Percentiles rank a stretch among this genome's conserved stretches.
Conservation (phyloP, 441 rosid species). For the Gossypium trilobum region DNA sequence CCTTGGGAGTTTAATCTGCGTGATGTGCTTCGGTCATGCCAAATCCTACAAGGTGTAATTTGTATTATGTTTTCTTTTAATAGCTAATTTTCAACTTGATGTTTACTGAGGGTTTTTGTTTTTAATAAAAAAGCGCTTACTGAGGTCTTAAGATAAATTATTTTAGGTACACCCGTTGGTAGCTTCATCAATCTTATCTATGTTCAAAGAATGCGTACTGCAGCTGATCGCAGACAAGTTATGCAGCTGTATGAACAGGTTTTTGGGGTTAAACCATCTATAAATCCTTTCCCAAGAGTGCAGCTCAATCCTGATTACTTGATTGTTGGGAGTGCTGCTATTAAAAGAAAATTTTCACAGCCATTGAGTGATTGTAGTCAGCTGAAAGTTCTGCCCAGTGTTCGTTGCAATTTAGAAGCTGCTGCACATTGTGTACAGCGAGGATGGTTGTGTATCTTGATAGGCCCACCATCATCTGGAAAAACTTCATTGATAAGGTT, state of each 20-base stretch:
- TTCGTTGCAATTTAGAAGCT: constrained; percentile 84
- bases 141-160: constrained; percentile 7
- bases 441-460: constrained; percentile 86
- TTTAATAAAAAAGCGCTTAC: neutral
- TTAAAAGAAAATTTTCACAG: constrained; percentile 47
- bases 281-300: constrained; percentile 78
- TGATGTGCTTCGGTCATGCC: constrained; percentile 87
- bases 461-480: constrained; percentile 88
- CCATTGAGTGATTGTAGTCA: constrained; percentile 37
- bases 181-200: constrained; percentile 72
- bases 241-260: constrained; percentile 57
- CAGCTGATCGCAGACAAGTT: constrained; percentile 76
- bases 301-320: constrained; percentile 52
- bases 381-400: constrained; percentile 63
- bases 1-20: constrained; percentile 99
- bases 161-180: constrained; percentile 37
- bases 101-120: neutral
- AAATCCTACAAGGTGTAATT: constrained; percentile 61
- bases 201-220: constrained; percentile 92
- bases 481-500: constrained; percentile 87
- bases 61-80: constrained; percentile 6
- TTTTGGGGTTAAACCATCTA: constrained; percentile 54
- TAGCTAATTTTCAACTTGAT: neutral
- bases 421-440: constrained; percentile 65
- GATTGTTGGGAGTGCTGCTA: constrained; percentile 57